Percentiles rank a stretch among this genome's conserved stretches.
phyloP scores from a whole-genome alignment of 768 basidiomycete genomes.

The Pleurotus ostreatus region DNA sequence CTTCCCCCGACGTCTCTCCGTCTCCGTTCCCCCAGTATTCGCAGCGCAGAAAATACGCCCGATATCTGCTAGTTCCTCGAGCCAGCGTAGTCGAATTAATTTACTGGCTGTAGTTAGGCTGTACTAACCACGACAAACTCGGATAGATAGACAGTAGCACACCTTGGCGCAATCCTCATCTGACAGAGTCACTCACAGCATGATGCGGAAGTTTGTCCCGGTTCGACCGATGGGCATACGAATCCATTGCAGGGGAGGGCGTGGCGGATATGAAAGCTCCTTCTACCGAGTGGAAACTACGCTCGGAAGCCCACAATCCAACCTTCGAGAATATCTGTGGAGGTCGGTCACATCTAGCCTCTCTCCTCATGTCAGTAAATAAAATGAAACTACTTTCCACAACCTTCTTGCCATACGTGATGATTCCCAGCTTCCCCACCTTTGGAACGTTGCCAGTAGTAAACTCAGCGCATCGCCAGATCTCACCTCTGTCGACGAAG shows the following conservation, averaged over 20 bases:
- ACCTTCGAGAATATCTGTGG: constrained; percentile 7
- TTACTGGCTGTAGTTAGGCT: constrained; percentile 3
- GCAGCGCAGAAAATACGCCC: not conserved
- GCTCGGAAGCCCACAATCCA: constrained; percentile 1
- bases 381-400: constrained; percentile 3
- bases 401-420: constrained; percentile 4
- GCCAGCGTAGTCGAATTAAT: not conserved
- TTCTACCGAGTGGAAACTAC: constrained; percentile 3
- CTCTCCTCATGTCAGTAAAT: not conserved
- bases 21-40: not conserved
- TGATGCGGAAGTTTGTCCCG: constrained; percentile 7
- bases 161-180: constrained; percentile 3
- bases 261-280: constrained; percentile 8
- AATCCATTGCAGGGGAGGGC: constrained; percentile 7
- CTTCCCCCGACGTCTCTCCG: constrained; percentile 4
- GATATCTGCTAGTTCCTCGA: not conserved
- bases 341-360: not conserved
- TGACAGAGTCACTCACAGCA: constrained; percentile 7
- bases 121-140: constrained; percentile 3
- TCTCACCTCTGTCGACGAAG: not conserved
- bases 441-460: constrained; percentile 4
- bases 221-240: constrained; percentile 10
- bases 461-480: constrained; percentile 7
- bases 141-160: constrained; percentile 5
- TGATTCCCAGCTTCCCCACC: constrained; percentile 1